phyloP scores from a whole-genome alignment of 2,329 filamentous ascomycete species.

The Alternaria arborescens region DNA sequence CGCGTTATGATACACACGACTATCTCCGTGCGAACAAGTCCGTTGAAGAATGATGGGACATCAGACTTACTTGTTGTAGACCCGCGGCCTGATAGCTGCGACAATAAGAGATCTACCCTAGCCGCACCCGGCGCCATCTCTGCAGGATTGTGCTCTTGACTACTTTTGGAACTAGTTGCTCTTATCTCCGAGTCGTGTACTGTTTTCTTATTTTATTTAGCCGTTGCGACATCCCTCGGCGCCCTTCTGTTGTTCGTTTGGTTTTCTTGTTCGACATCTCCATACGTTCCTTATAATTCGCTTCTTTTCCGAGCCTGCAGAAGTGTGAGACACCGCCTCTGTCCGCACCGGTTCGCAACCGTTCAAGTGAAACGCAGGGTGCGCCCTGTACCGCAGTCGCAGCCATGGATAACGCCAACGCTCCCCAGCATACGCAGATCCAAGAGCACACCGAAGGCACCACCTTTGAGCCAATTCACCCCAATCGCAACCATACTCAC shows the following conservation, averaged over 20 bases:
- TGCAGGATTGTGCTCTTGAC: conserved; percentile 18
- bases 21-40: conserved; percentile 23
- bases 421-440: conserved; percentile 28
- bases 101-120: conserved; percentile 4
- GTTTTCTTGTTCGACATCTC: conserved; percentile 8
- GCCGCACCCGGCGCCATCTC: conserved; percentile 15
- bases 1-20: conserved; percentile 7
- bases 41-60: conserved; percentile 21
- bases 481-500: conserved; percentile 25
- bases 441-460: conserved; percentile 32
- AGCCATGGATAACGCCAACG: conserved; percentile 39
- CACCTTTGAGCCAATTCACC: conserved; percentile 43
- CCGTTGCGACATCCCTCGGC: conserved; percentile 12
- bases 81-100: conserved; percentile 1
- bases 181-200: conserved; percentile 24
- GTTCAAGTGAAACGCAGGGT: conserved; percentile 18
- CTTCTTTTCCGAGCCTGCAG: conserved; percentile 15
- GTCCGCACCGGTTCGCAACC: neutral
- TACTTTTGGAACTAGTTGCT: conserved; percentile 14
- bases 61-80: neutral
- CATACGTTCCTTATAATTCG: conserved; percentile 27
- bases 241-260: conserved; percentile 2
- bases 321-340: conserved; percentile 14
- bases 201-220: conserved; percentile 22
- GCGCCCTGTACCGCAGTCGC: conserved; percentile 25